Evolutionary conservation across 345 rosid genomes (phyloP).

Genomic region (Euphorbia tirucalli): DNA sequence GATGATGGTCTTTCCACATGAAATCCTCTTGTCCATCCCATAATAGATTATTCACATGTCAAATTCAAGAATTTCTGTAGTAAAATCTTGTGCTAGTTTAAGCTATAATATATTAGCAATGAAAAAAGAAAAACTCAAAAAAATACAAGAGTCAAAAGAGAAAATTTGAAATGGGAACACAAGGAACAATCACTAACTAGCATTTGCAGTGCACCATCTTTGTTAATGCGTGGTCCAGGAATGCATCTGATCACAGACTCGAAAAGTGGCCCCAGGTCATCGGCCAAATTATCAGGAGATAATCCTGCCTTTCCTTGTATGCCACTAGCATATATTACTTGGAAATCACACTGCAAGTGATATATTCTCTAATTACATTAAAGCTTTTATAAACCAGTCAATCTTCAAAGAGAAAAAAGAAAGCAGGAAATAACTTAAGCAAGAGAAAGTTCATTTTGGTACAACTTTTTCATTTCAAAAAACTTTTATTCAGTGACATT

Average conservation of each 20-base stretch:
- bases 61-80: background rate
- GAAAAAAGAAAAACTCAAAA: constrained; percentile 3
- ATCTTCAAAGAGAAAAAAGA: background rate
- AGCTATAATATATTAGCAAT: constrained; percentile 1
- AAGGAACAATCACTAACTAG: constrained; percentile 72
- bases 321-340: constrained; percentile 92
- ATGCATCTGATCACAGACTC: constrained; percentile 92
- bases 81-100: background rate
- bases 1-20: background rate
- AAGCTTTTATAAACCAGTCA: constrained; percentile 8
- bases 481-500: background rate
- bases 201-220: constrained; percentile 97
- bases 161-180: constrained; percentile 19
- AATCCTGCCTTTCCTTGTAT: constrained; percentile 92
- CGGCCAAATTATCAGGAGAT: constrained; percentile 77
- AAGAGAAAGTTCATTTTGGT: background rate
- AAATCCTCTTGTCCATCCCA: background rate
- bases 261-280: constrained; percentile 90
- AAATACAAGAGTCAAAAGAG: constrained; percentile 3
- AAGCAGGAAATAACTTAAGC: background rate
- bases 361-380: background rate
- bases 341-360: constrained; percentile 84
- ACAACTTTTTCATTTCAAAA: background rate
- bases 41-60: background rate
- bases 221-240: constrained; percentile 84